Percentiles rank a stretch among this genome's conserved stretches.
phyloP scores from a whole-genome alignment of 768 basidiomycete species.

The Lentinula detonsa region DNA sequence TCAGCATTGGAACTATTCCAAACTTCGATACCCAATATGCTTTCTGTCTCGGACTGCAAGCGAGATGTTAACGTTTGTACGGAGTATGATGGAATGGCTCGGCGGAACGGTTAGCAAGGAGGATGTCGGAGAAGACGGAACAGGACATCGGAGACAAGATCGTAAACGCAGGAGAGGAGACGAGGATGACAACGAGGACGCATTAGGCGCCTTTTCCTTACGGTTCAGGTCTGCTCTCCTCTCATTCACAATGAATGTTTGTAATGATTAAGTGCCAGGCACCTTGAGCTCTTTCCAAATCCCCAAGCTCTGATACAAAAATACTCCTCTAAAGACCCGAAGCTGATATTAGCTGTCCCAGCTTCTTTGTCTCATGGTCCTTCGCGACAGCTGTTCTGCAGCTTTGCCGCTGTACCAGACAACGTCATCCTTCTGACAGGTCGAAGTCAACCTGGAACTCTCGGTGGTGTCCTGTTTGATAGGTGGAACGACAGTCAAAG shows the following conservation, averaged over 20 bases:
- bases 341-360: constrained; percentile 90
- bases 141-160: constrained; percentile 44
- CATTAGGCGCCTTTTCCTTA: constrained; percentile 77
- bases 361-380: constrained; percentile 90
- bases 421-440: constrained; percentile 87
- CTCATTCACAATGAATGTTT: not conserved
- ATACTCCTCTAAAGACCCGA: constrained; percentile 84
- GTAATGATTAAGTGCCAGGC: constrained; percentile 34
- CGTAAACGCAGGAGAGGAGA: constrained; percentile 50
- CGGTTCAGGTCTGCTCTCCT: constrained; percentile 73
- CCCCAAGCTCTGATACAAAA: constrained; percentile 74
- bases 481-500: constrained; percentile 82
- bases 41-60: constrained; percentile 86
- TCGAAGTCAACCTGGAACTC: constrained; percentile 72
- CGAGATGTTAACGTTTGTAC: constrained; percentile 90
- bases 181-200: constrained; percentile 76
- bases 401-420: constrained; percentile 77
- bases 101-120: constrained; percentile 93
- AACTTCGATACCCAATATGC: constrained; percentile 83
- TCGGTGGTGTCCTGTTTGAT: constrained; percentile 74
- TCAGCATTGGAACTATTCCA: constrained; percentile 93
- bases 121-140: constrained; percentile 78
- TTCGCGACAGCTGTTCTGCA: constrained; percentile 78
- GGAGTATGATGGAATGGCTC: constrained; percentile 99
- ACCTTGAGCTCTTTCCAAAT: constrained; percentile 88